Conservation (phyloP, 495 filamentous ascomycete species). For the Sordaria brevicollis region DNA sequence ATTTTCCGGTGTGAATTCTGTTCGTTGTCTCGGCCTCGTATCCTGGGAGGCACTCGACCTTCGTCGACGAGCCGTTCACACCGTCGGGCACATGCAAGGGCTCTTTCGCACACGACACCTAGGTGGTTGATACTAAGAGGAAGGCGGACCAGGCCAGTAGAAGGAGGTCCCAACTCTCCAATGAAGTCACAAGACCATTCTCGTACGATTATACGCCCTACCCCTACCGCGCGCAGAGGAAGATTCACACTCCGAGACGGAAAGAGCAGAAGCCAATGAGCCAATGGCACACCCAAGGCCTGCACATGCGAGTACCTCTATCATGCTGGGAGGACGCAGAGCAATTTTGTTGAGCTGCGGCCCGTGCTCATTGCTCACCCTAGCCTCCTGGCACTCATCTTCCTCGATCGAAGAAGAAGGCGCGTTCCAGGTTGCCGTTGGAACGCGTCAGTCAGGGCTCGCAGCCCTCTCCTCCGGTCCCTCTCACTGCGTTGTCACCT, state of each 20-base stretch:
- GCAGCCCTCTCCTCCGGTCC: neutral
- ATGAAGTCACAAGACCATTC: too few relatives aligned
- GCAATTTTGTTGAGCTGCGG: neutral
- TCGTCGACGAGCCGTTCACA: too few relatives aligned
- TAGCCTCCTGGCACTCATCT: neutral
- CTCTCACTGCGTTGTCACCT: neutral
- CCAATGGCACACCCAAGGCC: neutral
- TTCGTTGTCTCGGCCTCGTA: too few relatives aligned
- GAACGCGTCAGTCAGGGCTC: neutral
- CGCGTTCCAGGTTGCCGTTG: too few relatives aligned
- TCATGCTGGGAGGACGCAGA: neutral
- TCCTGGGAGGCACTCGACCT: too few relatives aligned
- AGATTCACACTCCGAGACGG: neutral
- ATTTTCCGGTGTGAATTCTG: too few relatives aligned
- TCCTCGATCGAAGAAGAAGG: neutral
- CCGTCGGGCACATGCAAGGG: too few relatives aligned
- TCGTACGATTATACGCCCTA: neutral
- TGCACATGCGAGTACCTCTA: neutral
- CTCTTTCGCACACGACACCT: too few relatives aligned
- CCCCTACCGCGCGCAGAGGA: neutral
- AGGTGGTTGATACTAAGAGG: too few relatives aligned
- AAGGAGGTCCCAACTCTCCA: too few relatives aligned
- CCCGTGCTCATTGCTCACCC: neutral
- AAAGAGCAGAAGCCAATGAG: neutral
- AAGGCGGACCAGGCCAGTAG: too few relatives aligned